phyloP scores from a whole-genome alignment of 257 asterid species.

The Salvia miltiorrhiza region DNA sequence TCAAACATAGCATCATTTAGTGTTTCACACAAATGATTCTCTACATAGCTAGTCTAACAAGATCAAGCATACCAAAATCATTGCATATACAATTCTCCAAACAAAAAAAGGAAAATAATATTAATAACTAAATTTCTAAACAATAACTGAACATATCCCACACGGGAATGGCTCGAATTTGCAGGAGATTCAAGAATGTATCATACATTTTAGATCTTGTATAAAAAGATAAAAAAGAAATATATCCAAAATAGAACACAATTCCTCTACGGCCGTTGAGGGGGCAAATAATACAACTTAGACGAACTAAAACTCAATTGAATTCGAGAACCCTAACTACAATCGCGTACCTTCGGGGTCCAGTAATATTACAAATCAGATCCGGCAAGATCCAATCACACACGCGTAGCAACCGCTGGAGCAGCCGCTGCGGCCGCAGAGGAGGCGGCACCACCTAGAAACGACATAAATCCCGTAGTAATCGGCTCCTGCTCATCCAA shows the following conservation, averaged over 20 bases:
- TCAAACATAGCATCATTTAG: not conserved
- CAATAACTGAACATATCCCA: not conserved
- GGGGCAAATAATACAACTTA: constrained; percentile 26
- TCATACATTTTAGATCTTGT: not conserved
- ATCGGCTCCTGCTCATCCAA: constrained; percentile 82
- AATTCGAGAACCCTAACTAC: constrained; percentile 12
- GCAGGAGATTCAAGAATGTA: not conserved
- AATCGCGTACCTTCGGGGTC: constrained; percentile 23
- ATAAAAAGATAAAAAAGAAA: not conserved
- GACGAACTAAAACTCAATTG: not conserved
- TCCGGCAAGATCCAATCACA: constrained; percentile 26
- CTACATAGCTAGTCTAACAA: not conserved
- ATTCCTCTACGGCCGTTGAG: not conserved
- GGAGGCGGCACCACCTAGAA: constrained; percentile 80
- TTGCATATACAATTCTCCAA: not conserved
- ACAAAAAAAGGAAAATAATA: not conserved
- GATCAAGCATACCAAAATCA: not conserved
- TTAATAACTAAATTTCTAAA: not conserved
- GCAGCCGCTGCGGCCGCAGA: constrained; percentile 67
- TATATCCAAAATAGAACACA: constrained; percentile 5
- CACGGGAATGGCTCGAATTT: not conserved
- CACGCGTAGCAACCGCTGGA: constrained; percentile 59
- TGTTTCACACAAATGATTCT: not conserved
- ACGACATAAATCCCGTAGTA: constrained; percentile 64
- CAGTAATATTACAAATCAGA: constrained; percentile 13